Conservation (phyloP, 2,329 filamentous ascomycete genomes). For the Trichoderma polysporum region DNA sequence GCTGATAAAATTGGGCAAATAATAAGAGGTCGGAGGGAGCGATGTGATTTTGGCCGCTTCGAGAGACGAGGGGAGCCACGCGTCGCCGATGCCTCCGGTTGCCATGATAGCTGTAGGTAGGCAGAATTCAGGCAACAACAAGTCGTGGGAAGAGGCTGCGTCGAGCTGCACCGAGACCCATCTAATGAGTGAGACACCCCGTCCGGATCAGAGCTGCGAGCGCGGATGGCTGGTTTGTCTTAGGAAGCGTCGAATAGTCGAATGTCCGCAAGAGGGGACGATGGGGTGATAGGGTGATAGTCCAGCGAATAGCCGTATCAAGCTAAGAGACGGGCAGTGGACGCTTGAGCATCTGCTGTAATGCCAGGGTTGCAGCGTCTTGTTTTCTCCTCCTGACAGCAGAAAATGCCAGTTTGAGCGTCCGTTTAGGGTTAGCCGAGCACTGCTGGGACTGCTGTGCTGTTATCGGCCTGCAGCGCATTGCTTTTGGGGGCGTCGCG, state of each 20-base stretch:
- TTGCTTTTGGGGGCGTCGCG: neutral
- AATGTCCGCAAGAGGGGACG: neutral
- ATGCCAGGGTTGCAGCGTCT: constrained; percentile 18
- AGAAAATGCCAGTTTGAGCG: neutral
- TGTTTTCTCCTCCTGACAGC: neutral
- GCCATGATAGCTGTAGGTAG: constrained; percentile 17
- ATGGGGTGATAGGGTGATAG: constrained; percentile 10
- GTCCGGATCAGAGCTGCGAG: neutral
- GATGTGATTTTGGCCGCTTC: constrained; percentile 51
- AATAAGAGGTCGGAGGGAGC: constrained; percentile 70
- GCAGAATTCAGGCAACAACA: neutral
- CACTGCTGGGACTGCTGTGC: neutral
- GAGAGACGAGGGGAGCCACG: constrained; percentile 48
- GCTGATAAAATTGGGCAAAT: constrained; percentile 82
- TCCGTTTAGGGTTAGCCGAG: constrained; percentile 20
- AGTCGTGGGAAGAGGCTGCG: neutral
- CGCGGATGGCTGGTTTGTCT: neutral
- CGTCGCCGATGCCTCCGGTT: constrained; percentile 8
- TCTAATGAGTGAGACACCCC: neutral
- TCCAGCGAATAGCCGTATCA: constrained; percentile 14
- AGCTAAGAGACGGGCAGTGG: neutral
- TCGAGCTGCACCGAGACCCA: neutral
- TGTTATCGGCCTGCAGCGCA: constrained; percentile 12
- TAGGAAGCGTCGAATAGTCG: constrained; percentile 3
- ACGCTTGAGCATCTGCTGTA: neutral